Base-by-base conservation (phyloP, 2,329 filamentous ascomycete genomes). In the Claviceps digitariae region DNA sequence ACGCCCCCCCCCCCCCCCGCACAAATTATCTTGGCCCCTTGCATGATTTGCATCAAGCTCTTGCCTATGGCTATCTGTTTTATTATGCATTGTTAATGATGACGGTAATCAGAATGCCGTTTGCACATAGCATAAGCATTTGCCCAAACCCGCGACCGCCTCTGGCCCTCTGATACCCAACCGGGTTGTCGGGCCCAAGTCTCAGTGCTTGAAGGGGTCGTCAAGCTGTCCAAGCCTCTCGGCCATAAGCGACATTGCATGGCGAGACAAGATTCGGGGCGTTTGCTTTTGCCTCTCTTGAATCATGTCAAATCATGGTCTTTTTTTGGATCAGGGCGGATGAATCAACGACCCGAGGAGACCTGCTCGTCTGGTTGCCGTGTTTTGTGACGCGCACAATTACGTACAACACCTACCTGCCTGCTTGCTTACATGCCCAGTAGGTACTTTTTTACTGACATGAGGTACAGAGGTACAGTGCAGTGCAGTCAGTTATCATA, bases 201-300 rank as follows among this genome's bases (percentile, higher is more conserved):
- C 12, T 38, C 34, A 17, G 34, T 38, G 15, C 34, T 17, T 7
- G 12, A 38, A 38, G 15, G 15, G 34, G 34, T 38, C 34, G 34
- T 9, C 21, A 17, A 51, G 49, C 40, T 21, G 23, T 9, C 23
- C 38, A 6, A 27, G 13, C 21, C 25, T 17, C 8, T 29, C 25
- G 40, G 49, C 38, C 48, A 34, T 25, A 29, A 29, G 55, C 54
- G 57, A 60, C 55, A 59, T 52, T 55, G 51, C 25, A 57, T 55
- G 52, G 46, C 47, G 21, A 9, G 20, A 34, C 31, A 21, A 13
- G 7, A n/a, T 20, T 41, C 38, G 17, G n/a, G 9, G 17, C 12
- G 17, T 17, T 7, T 21, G 15, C 52, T 54, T 51, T 51, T 43
- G 49, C n/a, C n/a, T 54, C 54, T 48, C 55, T 60, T 51, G 54